Conservation (phyloP, 768 basidiomycete genomes). For the Trametes gibbosa region DNA sequence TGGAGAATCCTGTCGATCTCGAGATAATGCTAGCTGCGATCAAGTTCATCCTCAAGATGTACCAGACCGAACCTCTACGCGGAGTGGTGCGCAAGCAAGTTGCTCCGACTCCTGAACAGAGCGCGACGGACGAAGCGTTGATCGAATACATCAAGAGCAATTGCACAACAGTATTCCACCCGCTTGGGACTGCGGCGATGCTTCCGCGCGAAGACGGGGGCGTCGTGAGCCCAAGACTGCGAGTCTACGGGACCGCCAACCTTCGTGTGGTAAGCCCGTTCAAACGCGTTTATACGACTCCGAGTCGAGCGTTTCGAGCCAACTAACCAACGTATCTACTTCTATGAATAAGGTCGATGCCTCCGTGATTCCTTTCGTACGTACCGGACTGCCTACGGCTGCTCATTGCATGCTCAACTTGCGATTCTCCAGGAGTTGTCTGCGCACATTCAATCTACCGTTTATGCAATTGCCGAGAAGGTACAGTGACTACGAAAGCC, state of each 20-base stretch:
- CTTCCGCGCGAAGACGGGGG: not conserved
- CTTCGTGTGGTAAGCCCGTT: constrained; percentile 3
- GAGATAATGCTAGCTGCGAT: constrained; percentile 4
- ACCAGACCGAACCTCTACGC: not conserved
- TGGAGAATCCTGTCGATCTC: constrained; percentile 1
- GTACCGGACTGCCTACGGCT: not conserved
- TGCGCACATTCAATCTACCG: constrained; percentile 1
- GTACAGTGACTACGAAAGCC: not conserved
- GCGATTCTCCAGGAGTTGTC: not conserved
- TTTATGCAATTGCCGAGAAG: constrained; percentile 14
- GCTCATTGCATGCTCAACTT: not conserved
- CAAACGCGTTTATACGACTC: too few species aligned
- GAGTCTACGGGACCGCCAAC: constrained; percentile 13
- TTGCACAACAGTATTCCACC: constrained; percentile 2
- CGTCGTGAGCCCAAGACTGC: constrained; percentile 6
- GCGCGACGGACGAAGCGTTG: not conserved
- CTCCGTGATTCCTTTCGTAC: constrained; percentile 4
- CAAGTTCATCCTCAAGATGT: constrained; percentile 3
- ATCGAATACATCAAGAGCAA: constrained; percentile 6
- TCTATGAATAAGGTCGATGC: not conserved
- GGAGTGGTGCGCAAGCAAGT: not conserved
- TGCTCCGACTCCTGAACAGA: not conserved
- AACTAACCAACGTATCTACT: not conserved
- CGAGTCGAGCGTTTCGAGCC: not conserved
- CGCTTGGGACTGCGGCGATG: constrained; percentile 1